Evolutionary conservation across 108 stramenopile species (phyloP), one percentile per base, ranked within the genome.

Genomic region (Nitzschia putrida): DNA sequence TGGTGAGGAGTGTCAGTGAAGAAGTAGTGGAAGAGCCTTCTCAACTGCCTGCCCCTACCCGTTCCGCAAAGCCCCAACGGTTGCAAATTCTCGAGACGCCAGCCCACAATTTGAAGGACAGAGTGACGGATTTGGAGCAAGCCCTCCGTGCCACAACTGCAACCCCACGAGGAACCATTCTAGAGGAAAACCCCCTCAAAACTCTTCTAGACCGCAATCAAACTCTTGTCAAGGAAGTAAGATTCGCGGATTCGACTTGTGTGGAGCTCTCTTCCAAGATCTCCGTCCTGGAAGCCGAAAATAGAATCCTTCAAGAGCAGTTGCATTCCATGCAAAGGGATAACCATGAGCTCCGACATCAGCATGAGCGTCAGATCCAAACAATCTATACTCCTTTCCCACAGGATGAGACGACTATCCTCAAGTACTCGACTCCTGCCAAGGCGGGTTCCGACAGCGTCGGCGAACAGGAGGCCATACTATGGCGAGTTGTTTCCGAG

Each of bases 191-290:
- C 29, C 72, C 78, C 0, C 61, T 73, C 54, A 73, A 76, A 40
- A 67, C 77, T 6, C 74, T 93, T 38, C 59, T 71, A 67, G 80
- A 90, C 54, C 86, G 92, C n/a, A 87, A 90, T 59, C 77, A 90
- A 45, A 88, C 86, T 26, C 73, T 93, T 10, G 85, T 87, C 40
- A 90, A 84, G 64, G 92, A 93, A 73, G 88, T 93, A 16, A 78
- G 89, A 5, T 93, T 93, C 67, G 89, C 89, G 5, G 92, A 91
- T 73, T 87, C 90, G 68, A 91, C 92, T 11, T 93, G 92, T 70
- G 87, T 93, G 11, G 92, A 90, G 64, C 71, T 93, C 11, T 74
- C 76, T 12, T 39, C 71, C 14, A 68, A 70, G 37, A 59, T 78
- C 2, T 25, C 66, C 7, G 73, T 68, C 11, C 56, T 80, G 18